Evolutionary conservation across 1,139 yeast species (phyloP).

Genomic region (Sugiyamaella novakii): DNA sequence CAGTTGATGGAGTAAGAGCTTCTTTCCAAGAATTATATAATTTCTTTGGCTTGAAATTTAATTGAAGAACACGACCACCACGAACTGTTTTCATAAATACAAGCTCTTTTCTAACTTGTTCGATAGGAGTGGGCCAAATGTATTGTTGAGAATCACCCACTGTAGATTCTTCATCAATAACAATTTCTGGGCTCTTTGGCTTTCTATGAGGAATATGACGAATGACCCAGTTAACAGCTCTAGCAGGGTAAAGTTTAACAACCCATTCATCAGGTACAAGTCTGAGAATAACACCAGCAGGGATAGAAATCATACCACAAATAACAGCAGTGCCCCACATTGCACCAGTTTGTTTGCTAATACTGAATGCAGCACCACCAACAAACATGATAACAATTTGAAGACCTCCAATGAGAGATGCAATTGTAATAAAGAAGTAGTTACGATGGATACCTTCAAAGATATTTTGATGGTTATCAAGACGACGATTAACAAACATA

Average conservation of each 20-base stretch:
- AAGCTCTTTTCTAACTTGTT: constrained; percentile 45
- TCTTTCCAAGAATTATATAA: constrained; percentile 36
- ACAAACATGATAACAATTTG: constrained; percentile 92
- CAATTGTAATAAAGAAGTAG: constrained; percentile 74
- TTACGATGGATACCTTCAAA: constrained; percentile 80
- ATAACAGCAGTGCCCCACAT: constrained; percentile 90
- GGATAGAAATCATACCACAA: constrained; percentile 81
- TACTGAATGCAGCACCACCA: constrained; percentile 94
- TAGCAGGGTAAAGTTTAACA: constrained; percentile 65
- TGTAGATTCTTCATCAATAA: constrained; percentile 34
- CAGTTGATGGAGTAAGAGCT: constrained; percentile 31
- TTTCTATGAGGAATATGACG: constrained; percentile 9
- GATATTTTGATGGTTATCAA: constrained; percentile 89
- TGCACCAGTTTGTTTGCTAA: constrained; percentile 73
- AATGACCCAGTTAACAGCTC: constrained; percentile 42
- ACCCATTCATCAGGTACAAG: constrained; percentile 83
- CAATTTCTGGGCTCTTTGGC: constrained; percentile 23
- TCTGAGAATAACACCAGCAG: constrained; percentile 75
- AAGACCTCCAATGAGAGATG: constrained; percentile 72
- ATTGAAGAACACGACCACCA: constrained; percentile 45
- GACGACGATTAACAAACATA: constrained; percentile 83
- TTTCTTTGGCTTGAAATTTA: constrained; percentile 39
- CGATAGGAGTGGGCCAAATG: constrained; percentile 47
- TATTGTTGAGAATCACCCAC: constrained; percentile 27
- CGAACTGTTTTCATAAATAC: constrained; percentile 42